Evolutionary conservation across 306 rosid genomes (phyloP), one percentile per base, ranked within the genome.

Genomic region (Ormosia emarginata): DNA sequence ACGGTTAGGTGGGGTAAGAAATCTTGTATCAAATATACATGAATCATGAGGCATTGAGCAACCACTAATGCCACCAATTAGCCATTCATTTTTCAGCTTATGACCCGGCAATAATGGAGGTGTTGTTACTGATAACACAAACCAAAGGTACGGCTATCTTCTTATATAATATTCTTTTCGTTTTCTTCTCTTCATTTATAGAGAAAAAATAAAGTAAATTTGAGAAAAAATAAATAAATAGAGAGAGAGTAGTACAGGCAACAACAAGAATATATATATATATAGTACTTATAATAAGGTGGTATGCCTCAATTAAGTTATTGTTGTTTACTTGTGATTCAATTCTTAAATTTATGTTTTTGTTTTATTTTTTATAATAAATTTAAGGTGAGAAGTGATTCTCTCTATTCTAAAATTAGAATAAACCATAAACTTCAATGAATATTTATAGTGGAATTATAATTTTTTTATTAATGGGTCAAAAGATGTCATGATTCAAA

Each of bases 1-100:
- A 84, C 82, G 84, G 87, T 84, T 87, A 67, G 74, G 90, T 87
- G 79, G 87, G 84, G 88, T 61, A 72, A 84, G 41, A 84, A 83
- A 87, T 87, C 79, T 74, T 79, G 66, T 34, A 62, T 82, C 85
- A 83, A 76, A 87, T 80, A 84, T 84, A 34, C 76, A 81, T 64
- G 82, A 84, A 81, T 87, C 86, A 87, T 68, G 76, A 61, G 63
- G 18, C 41, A 41, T 79, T 74, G 39, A 79, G 68, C 82, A 74
- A 74, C 70, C 18, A 59, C 81, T 71, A 13, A 52, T 74, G n/a
- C 36, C 52, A 18, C 65, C 71, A 71, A 84, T 83, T 83, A 78
- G 63, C 75, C 85, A 81, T 50, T 63, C 77, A 29, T 52, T 73
- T 83, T 76, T 64, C 56, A 43, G 83, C 86, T 71, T 71, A 52